Conservation (phyloP, 164 flowering plant species). For the Annona squamosa region DNA sequence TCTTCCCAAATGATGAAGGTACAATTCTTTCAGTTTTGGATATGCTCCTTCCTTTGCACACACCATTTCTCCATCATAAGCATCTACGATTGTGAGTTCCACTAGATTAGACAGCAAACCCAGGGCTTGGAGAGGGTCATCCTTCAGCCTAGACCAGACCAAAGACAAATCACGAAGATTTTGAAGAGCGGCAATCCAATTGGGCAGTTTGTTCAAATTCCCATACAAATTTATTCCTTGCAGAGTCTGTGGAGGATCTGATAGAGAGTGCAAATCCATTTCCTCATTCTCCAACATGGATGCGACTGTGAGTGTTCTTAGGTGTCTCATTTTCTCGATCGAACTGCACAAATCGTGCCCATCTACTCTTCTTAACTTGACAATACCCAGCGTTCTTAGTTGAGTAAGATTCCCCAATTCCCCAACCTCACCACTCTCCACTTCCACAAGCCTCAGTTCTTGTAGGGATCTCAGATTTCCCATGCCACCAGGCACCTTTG, state of each 20-base stretch:
- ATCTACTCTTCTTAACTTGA: not conserved
- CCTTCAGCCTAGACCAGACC: too few relatives aligned
- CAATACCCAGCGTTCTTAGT: conserved; percentile 5
- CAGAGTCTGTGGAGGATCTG: conserved; percentile 1
- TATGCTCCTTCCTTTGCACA: not conserved
- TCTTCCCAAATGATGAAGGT: not conserved
- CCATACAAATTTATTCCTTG: not conserved
- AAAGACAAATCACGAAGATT: too few relatives aligned
- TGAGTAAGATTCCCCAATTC: conserved; percentile 8
- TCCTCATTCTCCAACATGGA: not conserved
- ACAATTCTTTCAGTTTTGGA: not conserved
- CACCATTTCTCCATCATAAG: conserved; percentile 1
- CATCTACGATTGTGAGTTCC: not conserved
- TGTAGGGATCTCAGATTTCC: conserved; percentile 5
- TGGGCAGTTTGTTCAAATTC: conserved; percentile 1
- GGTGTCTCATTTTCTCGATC: conserved; percentile 1
- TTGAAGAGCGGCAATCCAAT: too few relatives aligned
- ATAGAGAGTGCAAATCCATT: conserved; percentile 3
- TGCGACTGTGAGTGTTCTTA: not conserved
- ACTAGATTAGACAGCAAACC: conserved; percentile 4
- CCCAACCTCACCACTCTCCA: not conserved
- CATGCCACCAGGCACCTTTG: conserved; percentile 1
- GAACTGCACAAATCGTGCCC: conserved; percentile 7
- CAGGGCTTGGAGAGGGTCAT: too few relatives aligned
- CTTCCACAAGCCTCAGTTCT: conserved; percentile 3